These are phyloP conservation scores for Botryosphaeria agaves DNA, from an alignment of 2,329 filamentous ascomycete genomes.

Conservation along the genomic window DNA sequence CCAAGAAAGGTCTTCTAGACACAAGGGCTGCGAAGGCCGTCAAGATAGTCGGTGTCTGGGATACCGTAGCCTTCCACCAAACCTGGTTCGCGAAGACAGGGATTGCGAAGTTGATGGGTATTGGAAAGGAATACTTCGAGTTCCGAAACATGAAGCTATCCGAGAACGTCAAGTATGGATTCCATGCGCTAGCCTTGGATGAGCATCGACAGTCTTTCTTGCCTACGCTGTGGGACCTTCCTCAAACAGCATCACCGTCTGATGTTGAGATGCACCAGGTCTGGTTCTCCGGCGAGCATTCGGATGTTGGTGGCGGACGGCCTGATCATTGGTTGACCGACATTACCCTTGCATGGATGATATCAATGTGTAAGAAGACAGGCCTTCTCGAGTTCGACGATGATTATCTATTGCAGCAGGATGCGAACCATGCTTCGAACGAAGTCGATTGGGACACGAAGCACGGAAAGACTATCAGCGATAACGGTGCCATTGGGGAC, in stretches of 20 bases:
- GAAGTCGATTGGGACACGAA: constrained; percentile 10
- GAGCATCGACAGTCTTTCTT: constrained; percentile 22
- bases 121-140: background rate
- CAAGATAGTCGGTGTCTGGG: constrained; percentile 27
- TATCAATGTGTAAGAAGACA: constrained; percentile 6
- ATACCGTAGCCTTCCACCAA: constrained; percentile 20
- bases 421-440: constrained; percentile 4
- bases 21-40: constrained; percentile 7
- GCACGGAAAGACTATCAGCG: constrained; percentile 9
- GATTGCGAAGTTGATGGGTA: background rate
- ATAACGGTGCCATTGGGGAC: constrained; percentile 13
- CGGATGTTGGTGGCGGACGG: constrained; percentile 1
- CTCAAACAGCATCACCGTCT: background rate
- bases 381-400: constrained; percentile 19
- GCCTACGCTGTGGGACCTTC: constrained; percentile 22
- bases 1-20: background rate
- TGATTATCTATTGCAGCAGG: constrained; percentile 9
- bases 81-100: constrained; percentile 3
- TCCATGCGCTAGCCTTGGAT: constrained; percentile 26
- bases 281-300: constrained; percentile 2
- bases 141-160: constrained; percentile 21
- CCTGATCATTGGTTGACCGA: background rate
- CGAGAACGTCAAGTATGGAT: constrained; percentile 22
- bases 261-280: constrained; percentile 1
- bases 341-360: constrained; percentile 2